Evolutionary conservation across 139 green algal species (phyloP).

Genomic region (Auxenochlorella protothecoides): DNA sequence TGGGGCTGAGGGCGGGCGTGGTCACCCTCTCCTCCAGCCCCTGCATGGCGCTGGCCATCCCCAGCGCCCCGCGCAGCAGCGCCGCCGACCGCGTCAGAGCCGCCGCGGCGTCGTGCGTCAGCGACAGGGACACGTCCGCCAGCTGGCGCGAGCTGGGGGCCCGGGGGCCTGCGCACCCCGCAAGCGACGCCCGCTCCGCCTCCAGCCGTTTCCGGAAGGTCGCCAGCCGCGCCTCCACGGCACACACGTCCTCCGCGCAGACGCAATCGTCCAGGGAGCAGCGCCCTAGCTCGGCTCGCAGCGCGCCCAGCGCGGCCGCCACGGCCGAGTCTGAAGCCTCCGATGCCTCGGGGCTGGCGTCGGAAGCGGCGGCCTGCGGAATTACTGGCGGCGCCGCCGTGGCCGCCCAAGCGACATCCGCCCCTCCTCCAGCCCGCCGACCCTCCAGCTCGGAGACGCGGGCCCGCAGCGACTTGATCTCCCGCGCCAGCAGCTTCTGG

Average conservation of each 20-base stretch:
- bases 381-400: too few species aligned
- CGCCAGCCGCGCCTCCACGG: not conserved
- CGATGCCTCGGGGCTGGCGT: too few species aligned
- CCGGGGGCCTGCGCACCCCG: too few species aligned
- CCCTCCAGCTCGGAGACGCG: conserved; percentile 2
- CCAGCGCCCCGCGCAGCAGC: not conserved
- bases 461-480: conserved; percentile 17
- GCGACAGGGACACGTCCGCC: not conserved
- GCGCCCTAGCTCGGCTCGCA: too few species aligned
- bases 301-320: too few species aligned
- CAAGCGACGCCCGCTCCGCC: too few species aligned
- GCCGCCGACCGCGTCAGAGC: not conserved
- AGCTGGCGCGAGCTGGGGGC: not conserved
- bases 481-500: conserved; percentile 16
- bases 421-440: too few species aligned
- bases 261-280: not conserved
- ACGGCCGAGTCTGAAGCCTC: too few species aligned
- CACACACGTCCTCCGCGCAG: too few species aligned
- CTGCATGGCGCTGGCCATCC: not conserved
- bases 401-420: too few species aligned
- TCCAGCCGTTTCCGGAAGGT: not conserved
- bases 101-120: not conserved
- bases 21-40: not conserved
- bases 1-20: not conserved
- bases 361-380: too few species aligned